These are phyloP conservation scores for Penicillium bialowiezense DNA, from an alignment of 495 filamentous ascomycete species.

Conservation along the genomic window DNA sequence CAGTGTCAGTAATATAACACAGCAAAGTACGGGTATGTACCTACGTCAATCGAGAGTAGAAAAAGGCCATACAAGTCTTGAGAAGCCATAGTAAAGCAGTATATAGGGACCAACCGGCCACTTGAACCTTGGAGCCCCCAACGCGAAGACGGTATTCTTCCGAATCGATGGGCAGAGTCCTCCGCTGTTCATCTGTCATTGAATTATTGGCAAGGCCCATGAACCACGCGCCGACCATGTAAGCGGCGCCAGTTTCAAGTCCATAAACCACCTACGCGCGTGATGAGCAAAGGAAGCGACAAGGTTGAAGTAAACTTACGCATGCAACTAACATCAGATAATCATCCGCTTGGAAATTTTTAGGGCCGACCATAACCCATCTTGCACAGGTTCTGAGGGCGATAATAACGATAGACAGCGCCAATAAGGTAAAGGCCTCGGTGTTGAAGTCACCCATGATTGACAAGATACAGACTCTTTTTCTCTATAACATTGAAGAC, in stretches of 20 bases:
- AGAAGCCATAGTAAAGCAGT: constrained; percentile 55
- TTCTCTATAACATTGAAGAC: constrained; percentile 2
- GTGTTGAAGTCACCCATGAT: constrained; percentile 38
- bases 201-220: constrained; percentile 51
- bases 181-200: constrained; percentile 50
- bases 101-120: constrained; percentile 56
- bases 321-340: constrained; percentile 58
- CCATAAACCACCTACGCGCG: constrained; percentile 34
- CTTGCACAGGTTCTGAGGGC: constrained; percentile 46
- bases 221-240: constrained; percentile 47
- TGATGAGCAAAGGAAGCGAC: constrained; percentile 1
- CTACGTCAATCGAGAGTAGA: constrained; percentile 62
- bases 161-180: constrained; percentile 37
- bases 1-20: constrained; percentile 6
- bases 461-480: not conserved
- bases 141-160: constrained; percentile 49
- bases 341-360: constrained; percentile 53
- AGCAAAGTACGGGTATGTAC: constrained; percentile 5
- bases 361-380: constrained; percentile 49
- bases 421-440: constrained; percentile 54
- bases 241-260: constrained; percentile 45
- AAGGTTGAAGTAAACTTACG: constrained; percentile 30
- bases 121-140: constrained; percentile 55
- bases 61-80: constrained; percentile 57
- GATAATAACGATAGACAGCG: constrained; percentile 48